A percentile compares a stretch with the other conserved stretches of the same genome.
Evolutionary conservation across 352 stramenopile species (phyloP).

Genomic region (Phytopythium helicoides): DNA sequence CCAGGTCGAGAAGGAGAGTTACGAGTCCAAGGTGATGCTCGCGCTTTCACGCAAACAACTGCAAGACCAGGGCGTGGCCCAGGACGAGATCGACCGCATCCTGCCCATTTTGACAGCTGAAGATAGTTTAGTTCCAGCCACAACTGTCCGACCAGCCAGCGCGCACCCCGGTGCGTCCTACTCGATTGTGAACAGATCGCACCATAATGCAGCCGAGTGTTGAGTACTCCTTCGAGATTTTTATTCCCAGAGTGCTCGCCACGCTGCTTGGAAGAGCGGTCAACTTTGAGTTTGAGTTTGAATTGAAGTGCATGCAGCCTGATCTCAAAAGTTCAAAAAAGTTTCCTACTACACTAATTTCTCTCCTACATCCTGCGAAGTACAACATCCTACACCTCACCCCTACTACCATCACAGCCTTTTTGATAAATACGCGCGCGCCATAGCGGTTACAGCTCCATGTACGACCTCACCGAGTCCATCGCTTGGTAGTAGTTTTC

Average conservation of each 20-base stretch:
- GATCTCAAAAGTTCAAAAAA: neutral
- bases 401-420: neutral
- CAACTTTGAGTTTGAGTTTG: no score
- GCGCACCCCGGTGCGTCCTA: no score
- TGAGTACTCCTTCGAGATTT: neutral
- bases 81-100: constrained; percentile 53
- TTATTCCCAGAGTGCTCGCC: no score
- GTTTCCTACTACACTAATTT: constrained; percentile 6
- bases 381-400: constrained; percentile 1
- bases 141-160: neutral
- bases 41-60: constrained; percentile 54
- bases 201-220: constrained; percentile 2
- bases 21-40: constrained; percentile 40
- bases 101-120: constrained; percentile 21
- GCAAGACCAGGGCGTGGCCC: constrained; percentile 40
- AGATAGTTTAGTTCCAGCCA: neutral
- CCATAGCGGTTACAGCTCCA: constrained; percentile 3
- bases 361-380: neutral
- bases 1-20: constrained; percentile 39
- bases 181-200: no score
- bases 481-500: constrained; percentile 75
- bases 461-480: constrained; percentile 54
- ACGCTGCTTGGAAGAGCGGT: no score
- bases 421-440: constrained; percentile 1
- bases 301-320: no score